Evolutionary conservation across 306 rosid species (phyloP).

Genomic region (Begonia fuchsioides): DNA sequence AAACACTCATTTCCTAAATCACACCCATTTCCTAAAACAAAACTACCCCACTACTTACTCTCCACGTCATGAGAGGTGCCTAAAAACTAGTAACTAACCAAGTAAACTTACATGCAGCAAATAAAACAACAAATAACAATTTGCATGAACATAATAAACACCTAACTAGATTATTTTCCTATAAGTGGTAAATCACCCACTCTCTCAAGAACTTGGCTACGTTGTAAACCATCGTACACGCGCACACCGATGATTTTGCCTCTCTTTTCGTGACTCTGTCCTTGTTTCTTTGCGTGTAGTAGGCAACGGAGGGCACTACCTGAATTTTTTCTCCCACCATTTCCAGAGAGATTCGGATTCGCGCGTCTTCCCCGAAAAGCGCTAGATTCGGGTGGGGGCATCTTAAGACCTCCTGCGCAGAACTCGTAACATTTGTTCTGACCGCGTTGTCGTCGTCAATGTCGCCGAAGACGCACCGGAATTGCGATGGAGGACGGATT

Average conservation of each 20-base stretch:
- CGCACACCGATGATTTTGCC: slow-evolving; percentile 37
- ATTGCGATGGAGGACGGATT: slow-evolving; percentile 21
- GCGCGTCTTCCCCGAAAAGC: background rate
- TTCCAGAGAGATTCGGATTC: slow-evolving; percentile 35
- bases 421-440: slow-evolving; percentile 35
- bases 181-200: slow-evolving; percentile 67
- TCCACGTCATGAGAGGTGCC: too few species aligned
- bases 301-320: slow-evolving; percentile 48
- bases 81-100: too few species aligned
- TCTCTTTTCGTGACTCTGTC: background rate
- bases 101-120: too few species aligned
- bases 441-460: slow-evolving; percentile 9
- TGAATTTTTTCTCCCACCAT: slow-evolving; percentile 12
- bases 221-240: slow-evolving; percentile 69
- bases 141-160: too few species aligned
- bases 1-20: too few species aligned
- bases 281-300: slow-evolving; percentile 17
- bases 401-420: slow-evolving; percentile 59
- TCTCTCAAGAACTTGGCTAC: slow-evolving; percentile 46
- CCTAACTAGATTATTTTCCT: too few species aligned
- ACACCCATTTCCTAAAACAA: too few species aligned
- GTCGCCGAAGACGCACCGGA: slow-evolving; percentile 37
- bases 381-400: slow-evolving; percentile 42
- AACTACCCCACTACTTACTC: too few species aligned
- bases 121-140: too few species aligned